Conservation (phyloP, 345 rosid species). For the Eucalyptus microcorys region DNA sequence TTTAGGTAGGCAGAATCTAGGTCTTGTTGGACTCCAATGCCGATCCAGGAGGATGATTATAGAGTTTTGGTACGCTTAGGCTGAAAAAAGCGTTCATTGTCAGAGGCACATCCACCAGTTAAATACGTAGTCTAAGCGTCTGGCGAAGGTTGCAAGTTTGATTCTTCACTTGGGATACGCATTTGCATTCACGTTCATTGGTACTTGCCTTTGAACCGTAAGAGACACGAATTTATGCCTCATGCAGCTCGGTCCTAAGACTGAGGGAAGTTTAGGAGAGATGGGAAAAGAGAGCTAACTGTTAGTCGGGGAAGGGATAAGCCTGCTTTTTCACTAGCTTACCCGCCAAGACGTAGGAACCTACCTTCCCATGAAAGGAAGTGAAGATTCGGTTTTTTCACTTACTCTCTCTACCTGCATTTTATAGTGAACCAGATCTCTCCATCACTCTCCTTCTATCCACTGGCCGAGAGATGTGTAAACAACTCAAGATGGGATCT, state of each 20-base stretch:
- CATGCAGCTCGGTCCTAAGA: background rate
- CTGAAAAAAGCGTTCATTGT: background rate
- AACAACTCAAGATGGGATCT: background rate
- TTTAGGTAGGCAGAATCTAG: conserved; percentile 20
- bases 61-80: background rate
- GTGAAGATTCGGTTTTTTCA: background rate
- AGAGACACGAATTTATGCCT: background rate
- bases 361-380: background rate
- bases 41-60: background rate
- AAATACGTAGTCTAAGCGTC: background rate
- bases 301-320: background rate
- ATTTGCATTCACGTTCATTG: background rate
- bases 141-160: background rate
- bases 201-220: background rate
- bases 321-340: background rate
- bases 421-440: background rate
- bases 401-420: background rate
- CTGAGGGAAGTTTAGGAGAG: conserved; percentile 3
- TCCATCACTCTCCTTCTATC: background rate
- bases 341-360: background rate
- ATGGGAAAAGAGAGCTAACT: background rate
- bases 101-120: background rate
- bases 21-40: background rate
- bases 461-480: background rate
- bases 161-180: background rate